Evolutionary conservation across 225 moss, liverwort and hornwort genomes (phyloP), one percentile per base, ranked within the genome.

Genomic region (Polytrichum formosum): DNA sequence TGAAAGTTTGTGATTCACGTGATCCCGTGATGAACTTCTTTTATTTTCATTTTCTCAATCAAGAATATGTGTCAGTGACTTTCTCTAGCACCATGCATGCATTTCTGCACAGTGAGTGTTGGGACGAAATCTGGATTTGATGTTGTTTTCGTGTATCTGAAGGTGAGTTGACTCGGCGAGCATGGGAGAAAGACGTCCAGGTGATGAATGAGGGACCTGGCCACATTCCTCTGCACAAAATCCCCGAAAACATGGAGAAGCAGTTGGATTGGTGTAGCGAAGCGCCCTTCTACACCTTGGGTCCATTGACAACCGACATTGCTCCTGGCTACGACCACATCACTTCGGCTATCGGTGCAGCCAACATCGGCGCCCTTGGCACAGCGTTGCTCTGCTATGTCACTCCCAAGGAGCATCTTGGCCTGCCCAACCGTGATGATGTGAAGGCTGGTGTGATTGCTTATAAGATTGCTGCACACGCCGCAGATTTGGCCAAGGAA

Each of bases 271-370:
- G 96, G 96, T 96, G 96, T 55, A 91, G 25, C 53, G 96, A 96
- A 73, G 93, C 93, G 54, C 96, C 96, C 0, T 96, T 96, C 81
- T 96, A 96, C 83, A 96, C 96, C 3, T 83, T 96, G 5, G 96
- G 96, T 19, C 96, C 96, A 30, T 75, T 93, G 68, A 96, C 96
- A 18, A 87, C 88, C 1, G 96, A 96, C 67, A 93, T 96, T 31
- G 96, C 96, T 37, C 96, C 96, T n/a, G 93, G 96, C 61, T 96
- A 96, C 64, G 96, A 96, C 71, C 96, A 93, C 76, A 96, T 96
- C 27, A 93, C 93, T 23, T 96, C 96, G 17, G 96, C 96, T 67
- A 96, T 96, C 53, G 96, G 96, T 18, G 96, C 96, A 64, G 93
- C 96, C 4, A 96, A 87, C 75, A 96, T 96, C 19, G 96, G 96